These are phyloP conservation scores for Chloranthus sessilifolius DNA, from an alignment of 164 flowering plant species.

Conservation along the genomic window DNA sequence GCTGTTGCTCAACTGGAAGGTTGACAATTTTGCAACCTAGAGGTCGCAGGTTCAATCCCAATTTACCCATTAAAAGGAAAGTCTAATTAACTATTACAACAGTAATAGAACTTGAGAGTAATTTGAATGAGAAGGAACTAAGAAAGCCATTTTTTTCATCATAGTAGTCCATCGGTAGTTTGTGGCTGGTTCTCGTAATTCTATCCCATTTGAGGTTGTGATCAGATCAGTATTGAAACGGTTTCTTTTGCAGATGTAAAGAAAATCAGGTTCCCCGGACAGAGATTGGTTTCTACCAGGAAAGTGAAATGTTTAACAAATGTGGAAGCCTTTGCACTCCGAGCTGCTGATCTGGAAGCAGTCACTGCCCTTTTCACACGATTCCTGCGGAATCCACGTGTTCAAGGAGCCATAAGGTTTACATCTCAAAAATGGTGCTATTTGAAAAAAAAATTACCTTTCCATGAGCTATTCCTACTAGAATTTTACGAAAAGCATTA, in stretches of 20 bases:
- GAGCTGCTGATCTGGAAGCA: slow-evolving; percentile 71
- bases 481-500: neutral
- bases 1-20: too few species aligned
- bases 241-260: slow-evolving; percentile 31
- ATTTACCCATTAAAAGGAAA: too few species aligned
- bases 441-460: too few species aligned
- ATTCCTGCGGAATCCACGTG: slow-evolving; percentile 56
- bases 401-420: slow-evolving; percentile 84
- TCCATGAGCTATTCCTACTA: too few species aligned
- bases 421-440: neutral
- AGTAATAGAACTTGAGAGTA: neutral
- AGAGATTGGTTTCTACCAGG: slow-evolving; percentile 51
- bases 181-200: too few species aligned
- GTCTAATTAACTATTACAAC: too few species aligned
- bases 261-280: slow-evolving; percentile 32
- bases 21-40: too few species aligned
- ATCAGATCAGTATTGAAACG: neutral
- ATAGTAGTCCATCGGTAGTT: too few species aligned
- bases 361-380: slow-evolving; percentile 58
- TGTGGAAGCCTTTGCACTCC: slow-evolving; percentile 79
- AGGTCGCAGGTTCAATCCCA: too few species aligned
- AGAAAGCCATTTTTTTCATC: too few species aligned
- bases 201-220: too few species aligned
- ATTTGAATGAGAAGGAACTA: too few species aligned
- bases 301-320: slow-evolving; percentile 59